Percentiles rank a stretch among this genome's conserved stretches.
phyloP scores from a whole-genome alignment of 805 yeast species.

The Candida ortonii region DNA sequence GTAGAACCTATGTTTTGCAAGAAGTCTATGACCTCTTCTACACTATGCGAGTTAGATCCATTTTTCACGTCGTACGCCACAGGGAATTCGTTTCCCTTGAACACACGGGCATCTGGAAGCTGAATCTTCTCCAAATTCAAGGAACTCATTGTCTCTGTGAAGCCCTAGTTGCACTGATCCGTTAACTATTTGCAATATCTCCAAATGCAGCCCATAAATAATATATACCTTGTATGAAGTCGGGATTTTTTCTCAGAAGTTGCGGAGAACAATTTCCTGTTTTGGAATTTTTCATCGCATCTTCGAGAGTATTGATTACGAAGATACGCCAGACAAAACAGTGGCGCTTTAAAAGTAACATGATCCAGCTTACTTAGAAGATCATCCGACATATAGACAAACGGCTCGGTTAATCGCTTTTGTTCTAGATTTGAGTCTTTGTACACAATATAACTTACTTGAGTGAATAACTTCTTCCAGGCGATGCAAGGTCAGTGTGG shows the following conservation, averaged over 20 bases:
- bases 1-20: constrained; percentile 16
- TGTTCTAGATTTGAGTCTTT: too few species aligned
- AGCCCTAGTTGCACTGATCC: too few species aligned
- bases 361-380: too few species aligned
- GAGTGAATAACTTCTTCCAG: too few species aligned
- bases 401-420: too few species aligned
- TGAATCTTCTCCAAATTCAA: neutral
- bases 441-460: too few species aligned
- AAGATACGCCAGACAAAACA: neutral
- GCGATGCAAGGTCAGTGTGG: neutral
- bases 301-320: neutral
- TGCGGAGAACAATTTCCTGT: constrained; percentile 1
- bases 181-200: too few species aligned
- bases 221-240: too few species aligned
- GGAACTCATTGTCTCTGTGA: too few species aligned
- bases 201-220: too few species aligned
- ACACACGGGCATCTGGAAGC: constrained; percentile 13
- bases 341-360: too few species aligned
- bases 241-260: neutral
- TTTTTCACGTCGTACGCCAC: constrained; percentile 8
- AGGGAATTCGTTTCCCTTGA: constrained; percentile 23
- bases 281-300: neutral
- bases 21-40: constrained; percentile 7
- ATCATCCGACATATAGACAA: too few species aligned
- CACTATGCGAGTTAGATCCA: neutral